Base-by-base conservation (phyloP, 257 asterid genomes). In the Echites panduratus region DNA sequence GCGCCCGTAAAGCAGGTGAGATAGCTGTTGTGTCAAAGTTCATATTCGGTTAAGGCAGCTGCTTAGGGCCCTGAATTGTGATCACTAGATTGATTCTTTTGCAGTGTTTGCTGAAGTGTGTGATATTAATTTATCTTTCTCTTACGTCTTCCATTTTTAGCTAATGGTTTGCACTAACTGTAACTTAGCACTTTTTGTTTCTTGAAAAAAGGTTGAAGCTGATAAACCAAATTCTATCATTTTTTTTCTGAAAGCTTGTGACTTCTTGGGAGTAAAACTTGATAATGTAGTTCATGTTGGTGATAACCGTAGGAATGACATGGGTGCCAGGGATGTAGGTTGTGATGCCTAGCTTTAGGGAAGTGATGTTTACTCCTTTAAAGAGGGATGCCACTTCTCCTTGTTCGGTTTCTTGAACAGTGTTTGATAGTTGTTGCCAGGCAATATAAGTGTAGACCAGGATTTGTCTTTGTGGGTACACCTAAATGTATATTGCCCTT, bases 311-410 rank as follows among this genome's bases (percentile, higher is more conserved):
- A 92, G 98, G 81, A 95, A 95, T 67, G 99, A 95, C 64, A 75
- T 95, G 47, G 99, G 99, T 68, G 99, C 97, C 45, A 81, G 98
- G 79, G 99, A 87, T 83, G 99, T 98, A 50, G 98, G 99, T 9
- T 89, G 97, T 73, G 99, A 95, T 79, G 99, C 96, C 44, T 95
- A 98, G 99, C 98, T 95, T 57, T 95, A 98, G 99, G 99, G 99
- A 50, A 88, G 92, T 67, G 99, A 95, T 57, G 98, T 92, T 3
- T 81, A 76, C 72, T 92, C 98, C 82, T 95, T 95, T 83, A 82
- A 87, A 83, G 99, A 95, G 99, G 99, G 92, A 84, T 63, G 8
- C 29, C 10, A 27, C 32, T 41, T 9, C 20, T 48, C 45, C 12
- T 48, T 66, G 5, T n/a, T 48, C 50, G 40, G 48, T 40, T 63